Percentiles rank a stretch among this genome's conserved stretches.
Conservation (phyloP, 2,329 filamentous ascomycete genomes). For the Aureobasidium sp. region DNA sequence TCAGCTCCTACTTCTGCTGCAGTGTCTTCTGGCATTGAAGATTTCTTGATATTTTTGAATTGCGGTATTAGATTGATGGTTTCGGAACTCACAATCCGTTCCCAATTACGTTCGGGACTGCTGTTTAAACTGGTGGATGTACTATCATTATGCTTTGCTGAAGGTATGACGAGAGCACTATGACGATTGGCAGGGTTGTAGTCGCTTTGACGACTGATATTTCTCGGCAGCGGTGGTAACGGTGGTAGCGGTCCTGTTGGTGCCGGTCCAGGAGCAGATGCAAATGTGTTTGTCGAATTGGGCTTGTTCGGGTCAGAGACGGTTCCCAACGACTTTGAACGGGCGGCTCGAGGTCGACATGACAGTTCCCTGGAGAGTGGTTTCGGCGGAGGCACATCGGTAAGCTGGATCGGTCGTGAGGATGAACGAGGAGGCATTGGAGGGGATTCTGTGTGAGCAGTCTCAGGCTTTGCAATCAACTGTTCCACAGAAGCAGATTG, state of each 20-base stretch:
- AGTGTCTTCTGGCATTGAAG: background rate
- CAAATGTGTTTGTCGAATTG: constrained; percentile 15
- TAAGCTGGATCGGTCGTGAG: background rate
- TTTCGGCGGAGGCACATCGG: constrained; percentile 13
- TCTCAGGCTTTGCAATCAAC: constrained; percentile 15
- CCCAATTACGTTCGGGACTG: constrained; percentile 8
- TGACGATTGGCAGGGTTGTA: constrained; percentile 6
- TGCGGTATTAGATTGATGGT: background rate
- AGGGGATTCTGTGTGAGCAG: background rate
- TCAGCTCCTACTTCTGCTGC: background rate
- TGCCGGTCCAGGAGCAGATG: constrained; percentile 23
- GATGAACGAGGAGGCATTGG: background rate
- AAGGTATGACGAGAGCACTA: background rate
- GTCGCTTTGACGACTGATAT: constrained; percentile 18
- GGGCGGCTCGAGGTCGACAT: constrained; percentile 3
- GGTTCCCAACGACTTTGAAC: constrained; percentile 23
- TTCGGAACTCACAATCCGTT: background rate
- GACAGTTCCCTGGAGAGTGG: background rate
- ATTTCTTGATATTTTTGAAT: background rate
- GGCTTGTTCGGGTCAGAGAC: constrained; percentile 15
- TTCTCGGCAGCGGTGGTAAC: constrained; percentile 27
- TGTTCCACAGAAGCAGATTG: constrained; percentile 15
- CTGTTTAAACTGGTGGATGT: constrained; percentile 2
- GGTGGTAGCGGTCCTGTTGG: constrained; percentile 36
- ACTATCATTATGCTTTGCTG: background rate